Base-by-base conservation (phyloP, 331 rosid genomes). In the Prunus yedoensis region DNA sequence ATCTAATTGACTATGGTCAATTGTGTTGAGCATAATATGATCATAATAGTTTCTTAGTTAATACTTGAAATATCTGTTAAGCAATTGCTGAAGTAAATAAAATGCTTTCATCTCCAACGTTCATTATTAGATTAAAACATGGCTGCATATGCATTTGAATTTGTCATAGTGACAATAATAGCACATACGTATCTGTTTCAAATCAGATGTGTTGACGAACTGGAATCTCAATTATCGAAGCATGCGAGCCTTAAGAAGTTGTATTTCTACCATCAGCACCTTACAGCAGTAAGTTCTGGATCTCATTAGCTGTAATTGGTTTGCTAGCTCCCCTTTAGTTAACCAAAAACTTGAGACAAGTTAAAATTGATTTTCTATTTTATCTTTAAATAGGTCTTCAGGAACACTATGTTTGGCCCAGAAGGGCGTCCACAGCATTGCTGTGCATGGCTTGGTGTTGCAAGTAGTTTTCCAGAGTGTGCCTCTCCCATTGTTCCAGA, bases 191-290 rank as follows among this genome's bases (percentile, higher is more conserved):
- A 41, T 63, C 23, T 72, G 68, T 83, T 74, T 56, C 57, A 74
- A 59, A 65, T 73, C 92, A 95, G 97, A 85, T 92, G 99, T 68
- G 96, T 92, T 32, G 99, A 92, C 81, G 97, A 90, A 86, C 81
- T 95, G 85, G 99, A 95, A 85, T 85, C 88, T 57, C 92, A 89
- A 74, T 92, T 95, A 81, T 88, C 99, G 69, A 88, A 88, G 84
- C 94, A 95, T 80, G 99, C 97, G 13, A 95, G 97, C 85, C 96
- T 92, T 74, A 95, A 86, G 82, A 95, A 87, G 82, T 86, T 92
- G 81, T 95, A 92, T 81, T 95, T 95, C 82, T 90, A 89, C 82
- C 99, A 95, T 80, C 99, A 92, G 82, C 96, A 95, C 63, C 99
- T 95, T 70, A 89, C 97, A 59, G 88, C 96, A 2, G 99, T 95